Conservation (phyloP, 2,329 filamentous ascomycete genomes). For the Bisporella sp. region DNA sequence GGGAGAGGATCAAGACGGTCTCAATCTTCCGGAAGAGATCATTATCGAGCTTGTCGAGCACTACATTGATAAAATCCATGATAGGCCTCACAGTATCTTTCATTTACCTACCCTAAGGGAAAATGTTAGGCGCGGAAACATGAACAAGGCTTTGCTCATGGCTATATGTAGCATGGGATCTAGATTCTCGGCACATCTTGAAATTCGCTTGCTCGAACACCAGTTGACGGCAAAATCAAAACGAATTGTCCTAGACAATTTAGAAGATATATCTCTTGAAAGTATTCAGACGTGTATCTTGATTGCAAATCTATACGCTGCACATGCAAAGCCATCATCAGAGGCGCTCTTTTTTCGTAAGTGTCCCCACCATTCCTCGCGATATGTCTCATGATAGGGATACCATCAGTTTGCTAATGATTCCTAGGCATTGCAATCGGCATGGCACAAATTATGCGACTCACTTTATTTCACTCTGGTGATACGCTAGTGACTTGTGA, state of each 20-base stretch:
- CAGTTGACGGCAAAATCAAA: conserved; percentile 14
- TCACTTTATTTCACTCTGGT: background rate
- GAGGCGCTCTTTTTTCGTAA: conserved; percentile 14
- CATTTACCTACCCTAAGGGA: conserved; percentile 13
- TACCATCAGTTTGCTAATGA: conserved; percentile 4
- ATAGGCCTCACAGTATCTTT: conserved; percentile 22
- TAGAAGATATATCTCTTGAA: conserved; percentile 21
- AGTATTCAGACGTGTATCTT: conserved; percentile 29
- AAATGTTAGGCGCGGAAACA: conserved; percentile 1
- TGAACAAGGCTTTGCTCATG: conserved; percentile 4
- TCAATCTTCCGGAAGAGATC: background rate
- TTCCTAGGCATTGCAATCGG: conserved; percentile 4
- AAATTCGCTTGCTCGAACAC: conserved; percentile 2
- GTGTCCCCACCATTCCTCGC: background rate
- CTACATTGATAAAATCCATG: conserved; percentile 22
- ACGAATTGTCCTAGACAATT: conserved; percentile 11
- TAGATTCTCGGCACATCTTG: conserved; percentile 2
- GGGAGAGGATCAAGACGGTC: background rate
- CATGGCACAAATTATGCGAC: conserved; percentile 7
- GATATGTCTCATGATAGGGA: background rate
- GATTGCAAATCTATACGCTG: conserved; percentile 22
- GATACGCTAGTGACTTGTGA: conserved; percentile 17
- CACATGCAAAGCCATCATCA: conserved; percentile 17
- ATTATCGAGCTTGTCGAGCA: conserved; percentile 17
- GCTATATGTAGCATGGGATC: conserved; percentile 5